Conservation (phyloP, 129 eudicot genomes). For the Heracleum sosnowskyi region DNA sequence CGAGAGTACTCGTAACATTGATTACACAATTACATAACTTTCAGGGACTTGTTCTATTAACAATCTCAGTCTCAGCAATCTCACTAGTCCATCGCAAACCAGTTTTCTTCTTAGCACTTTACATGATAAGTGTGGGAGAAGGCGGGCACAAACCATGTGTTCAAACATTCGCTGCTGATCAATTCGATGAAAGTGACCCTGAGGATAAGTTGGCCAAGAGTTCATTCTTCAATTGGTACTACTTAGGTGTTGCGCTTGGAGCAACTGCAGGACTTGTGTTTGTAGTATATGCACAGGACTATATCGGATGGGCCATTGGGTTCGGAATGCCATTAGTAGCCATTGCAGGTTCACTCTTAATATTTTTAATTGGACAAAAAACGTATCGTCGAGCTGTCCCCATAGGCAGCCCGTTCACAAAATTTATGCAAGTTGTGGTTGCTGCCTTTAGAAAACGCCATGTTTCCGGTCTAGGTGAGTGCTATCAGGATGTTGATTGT, state of each 20-base stretch:
- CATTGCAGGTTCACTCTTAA: conserved; percentile 36
- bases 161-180: conserved; percentile 80
- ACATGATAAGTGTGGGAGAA: conserved; percentile 48
- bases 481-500: conserved; percentile 16
- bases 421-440: conserved; percentile 47
- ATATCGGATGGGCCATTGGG: conserved; percentile 52
- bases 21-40: not conserved
- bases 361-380: conserved; percentile 36
- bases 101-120: conserved; percentile 55
- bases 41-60: conserved; percentile 51
- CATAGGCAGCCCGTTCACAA: conserved; percentile 51
- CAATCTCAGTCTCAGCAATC: conserved; percentile 31
- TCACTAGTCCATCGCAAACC: conserved; percentile 18
- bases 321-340: conserved; percentile 37
- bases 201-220: conserved; percentile 51
- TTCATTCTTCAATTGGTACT: conserved; percentile 87
- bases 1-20: not conserved
- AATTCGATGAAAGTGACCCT: conserved; percentile 41
- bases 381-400: conserved; percentile 29
- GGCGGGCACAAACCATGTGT: conserved; percentile 86
- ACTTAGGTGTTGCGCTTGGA: conserved; percentile 46
- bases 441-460: conserved; percentile 43
- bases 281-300: conserved; percentile 42
- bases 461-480: conserved; percentile 16
- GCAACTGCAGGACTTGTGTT: conserved; percentile 31